Conservation (phyloP, 345 rosid species). For the Hibiscus syriacus region DNA sequence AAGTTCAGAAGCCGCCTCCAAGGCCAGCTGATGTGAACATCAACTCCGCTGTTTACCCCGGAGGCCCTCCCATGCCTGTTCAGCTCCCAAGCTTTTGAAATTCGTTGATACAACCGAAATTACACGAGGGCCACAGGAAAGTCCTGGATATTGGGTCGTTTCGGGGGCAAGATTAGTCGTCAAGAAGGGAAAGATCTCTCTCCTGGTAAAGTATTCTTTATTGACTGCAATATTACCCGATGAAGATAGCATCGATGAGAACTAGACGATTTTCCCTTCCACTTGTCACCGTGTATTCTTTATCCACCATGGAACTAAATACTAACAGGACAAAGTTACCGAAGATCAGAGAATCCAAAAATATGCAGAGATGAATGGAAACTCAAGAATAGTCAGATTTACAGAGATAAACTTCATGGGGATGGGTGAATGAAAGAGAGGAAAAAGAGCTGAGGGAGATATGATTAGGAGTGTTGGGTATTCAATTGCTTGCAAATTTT, state of each 20-base stretch:
- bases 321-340: background rate
- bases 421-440: background rate
- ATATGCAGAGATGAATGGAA: background rate
- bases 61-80: constrained; percentile 84
- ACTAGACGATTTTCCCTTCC: constrained; percentile 2
- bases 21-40: constrained; percentile 81
- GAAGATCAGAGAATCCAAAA: background rate
- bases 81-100: constrained; percentile 86
- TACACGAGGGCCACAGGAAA: constrained; percentile 86
- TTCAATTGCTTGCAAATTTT: background rate
- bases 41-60: constrained; percentile 92
- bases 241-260: constrained; percentile 38
- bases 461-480: background rate
- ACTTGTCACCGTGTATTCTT: background rate
- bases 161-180: constrained; percentile 80
- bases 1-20: constrained; percentile 72
- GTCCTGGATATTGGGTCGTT: constrained; percentile 97
- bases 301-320: no score
- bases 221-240: constrained; percentile 50
- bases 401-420: background rate
- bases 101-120: constrained; percentile 84
- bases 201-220: constrained; percentile 84
- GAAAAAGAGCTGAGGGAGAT: background rate
- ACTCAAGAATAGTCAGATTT: background rate
- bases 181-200: constrained; percentile 83